A percentile compares a stretch with the other conserved stretches of the same genome.
phyloP scores from a whole-genome alignment of 2,329 filamentous ascomycete genomes.

The Aotearoamyces nothofagi region DNA sequence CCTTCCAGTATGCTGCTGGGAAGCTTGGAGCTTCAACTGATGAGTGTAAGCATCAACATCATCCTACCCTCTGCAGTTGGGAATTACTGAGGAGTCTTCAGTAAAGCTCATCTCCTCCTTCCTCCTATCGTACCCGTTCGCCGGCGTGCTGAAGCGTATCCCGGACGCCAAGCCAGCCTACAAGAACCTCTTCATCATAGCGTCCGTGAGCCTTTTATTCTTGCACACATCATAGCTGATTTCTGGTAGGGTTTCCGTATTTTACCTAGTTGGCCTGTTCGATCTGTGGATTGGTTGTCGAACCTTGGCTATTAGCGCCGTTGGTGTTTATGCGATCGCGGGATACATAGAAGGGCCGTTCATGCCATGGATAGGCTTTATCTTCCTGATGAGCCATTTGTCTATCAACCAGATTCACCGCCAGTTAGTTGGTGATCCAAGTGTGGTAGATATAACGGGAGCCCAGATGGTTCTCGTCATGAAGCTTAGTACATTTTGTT shows the following conservation, averaged over 20 bases:
- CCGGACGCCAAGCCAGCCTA: conserved; percentile 69
- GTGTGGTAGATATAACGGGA: conserved; percentile 72
- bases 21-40: conserved; percentile 47
- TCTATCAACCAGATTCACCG: conserved; percentile 77
- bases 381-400: conserved; percentile 93
- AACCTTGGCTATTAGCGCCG: conserved; percentile 66
- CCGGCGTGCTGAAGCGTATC: conserved; percentile 75
- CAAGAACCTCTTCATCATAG: conserved; percentile 81
- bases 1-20: conserved; percentile 42
- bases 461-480: conserved; percentile 98
- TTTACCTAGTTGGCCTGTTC: conserved; percentile 89
- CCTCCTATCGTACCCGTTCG: conserved; percentile 81
- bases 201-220: conserved; percentile 29
- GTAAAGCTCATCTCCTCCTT: conserved; percentile 91
- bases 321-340: conserved; percentile 70
- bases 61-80: background rate
- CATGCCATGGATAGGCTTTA: conserved; percentile 96
- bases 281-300: conserved; percentile 76
- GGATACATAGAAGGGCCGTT: conserved; percentile 72
- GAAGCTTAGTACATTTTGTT: conserved; percentile 93
- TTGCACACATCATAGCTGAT: conserved; percentile 6
- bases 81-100: conserved; percentile 22
- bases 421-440: conserved; percentile 52
- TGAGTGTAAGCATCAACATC: conserved; percentile 32
- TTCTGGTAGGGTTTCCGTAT: conserved; percentile 50